Percentiles rank a stretch among this genome's conserved stretches.
Conservation (phyloP, 139 green algal species). For the Chloropicon primus region DNA sequence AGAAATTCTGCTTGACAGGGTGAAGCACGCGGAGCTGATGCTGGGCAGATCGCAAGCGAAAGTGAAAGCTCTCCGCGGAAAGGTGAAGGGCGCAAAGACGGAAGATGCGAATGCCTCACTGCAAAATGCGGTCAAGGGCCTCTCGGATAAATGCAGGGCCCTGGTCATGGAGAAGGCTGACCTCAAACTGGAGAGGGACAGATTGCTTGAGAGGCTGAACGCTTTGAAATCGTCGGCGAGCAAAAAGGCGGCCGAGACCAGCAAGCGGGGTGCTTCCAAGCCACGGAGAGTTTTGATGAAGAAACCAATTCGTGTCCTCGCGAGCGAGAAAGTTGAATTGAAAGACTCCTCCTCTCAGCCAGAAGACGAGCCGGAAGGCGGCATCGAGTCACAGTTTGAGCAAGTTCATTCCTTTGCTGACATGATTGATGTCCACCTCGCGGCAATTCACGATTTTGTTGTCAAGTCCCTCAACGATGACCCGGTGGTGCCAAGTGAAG, state of each 20-base stretch:
- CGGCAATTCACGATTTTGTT: neutral
- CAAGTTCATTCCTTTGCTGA: neutral
- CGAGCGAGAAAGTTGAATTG: neutral
- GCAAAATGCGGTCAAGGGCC: neutral
- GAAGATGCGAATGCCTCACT: neutral
- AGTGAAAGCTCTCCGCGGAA: neutral
- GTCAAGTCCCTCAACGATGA: neutral
- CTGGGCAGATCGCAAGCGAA: neutral
- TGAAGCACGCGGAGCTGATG: neutral
- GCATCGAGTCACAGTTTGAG: neutral
- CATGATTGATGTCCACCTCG: neutral
- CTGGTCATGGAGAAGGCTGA: neutral
- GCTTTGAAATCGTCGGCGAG: neutral
- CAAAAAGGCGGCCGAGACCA: neutral
- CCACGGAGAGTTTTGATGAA: neutral
- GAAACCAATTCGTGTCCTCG: neutral
- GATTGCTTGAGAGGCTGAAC: neutral
- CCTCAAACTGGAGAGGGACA: neutral
- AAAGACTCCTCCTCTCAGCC: neutral
- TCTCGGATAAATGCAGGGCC: neutral
- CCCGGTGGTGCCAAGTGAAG: neutral
- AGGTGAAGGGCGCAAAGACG: neutral
- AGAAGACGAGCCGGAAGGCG: neutral
- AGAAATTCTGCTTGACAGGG: neutral
- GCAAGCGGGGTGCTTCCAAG: neutral